Evolutionary conservation across 2,329 filamentous ascomycete species (phyloP).

Genomic region (Amylocarpus encephaloides): DNA sequence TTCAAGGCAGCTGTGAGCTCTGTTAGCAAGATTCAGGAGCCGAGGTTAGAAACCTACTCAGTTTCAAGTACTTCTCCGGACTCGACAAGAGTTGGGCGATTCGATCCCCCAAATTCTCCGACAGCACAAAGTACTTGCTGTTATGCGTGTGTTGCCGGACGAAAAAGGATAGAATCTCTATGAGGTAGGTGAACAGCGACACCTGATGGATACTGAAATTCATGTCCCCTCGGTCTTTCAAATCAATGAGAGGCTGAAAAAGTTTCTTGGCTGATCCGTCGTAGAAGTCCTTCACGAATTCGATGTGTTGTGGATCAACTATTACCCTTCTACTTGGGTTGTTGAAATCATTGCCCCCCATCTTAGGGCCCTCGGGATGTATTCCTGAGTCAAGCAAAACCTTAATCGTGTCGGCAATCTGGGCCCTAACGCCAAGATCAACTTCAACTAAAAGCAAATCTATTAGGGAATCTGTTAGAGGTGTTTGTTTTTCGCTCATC

Average conservation of each 20-base stretch:
- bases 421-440: slow-evolving; percentile 89
- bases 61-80: slow-evolving; percentile 84
- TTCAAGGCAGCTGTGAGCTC: slow-evolving; percentile 67
- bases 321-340: slow-evolving; percentile 54
- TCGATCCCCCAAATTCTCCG: slow-evolving; percentile 68
- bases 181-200: slow-evolving; percentile 82
- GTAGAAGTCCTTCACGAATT: slow-evolving; percentile 84
- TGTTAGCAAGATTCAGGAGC: slow-evolving; percentile 12
- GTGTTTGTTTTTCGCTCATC: slow-evolving; percentile 77
- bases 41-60: slow-evolving; percentile 53
- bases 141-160: slow-evolving; percentile 81
- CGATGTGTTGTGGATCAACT: slow-evolving; percentile 69
- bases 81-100: slow-evolving; percentile 77
- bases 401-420: slow-evolving; percentile 92
- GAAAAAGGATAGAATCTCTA: slow-evolving; percentile 92
- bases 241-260: slow-evolving; percentile 77
- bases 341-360: slow-evolving; percentile 58
- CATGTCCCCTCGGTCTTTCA: slow-evolving; percentile 64
- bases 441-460: slow-evolving; percentile 86
- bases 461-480: slow-evolving; percentile 86
- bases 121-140: slow-evolving; percentile 81
- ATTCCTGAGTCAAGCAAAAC: slow-evolving; percentile 75
- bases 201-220: slow-evolving; percentile 76
- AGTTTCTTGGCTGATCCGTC: slow-evolving; percentile 77
- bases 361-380: slow-evolving; percentile 55